Base-by-base conservation (phyloP, 139 green algal genomes). In the Asterochloris erici region DNA sequence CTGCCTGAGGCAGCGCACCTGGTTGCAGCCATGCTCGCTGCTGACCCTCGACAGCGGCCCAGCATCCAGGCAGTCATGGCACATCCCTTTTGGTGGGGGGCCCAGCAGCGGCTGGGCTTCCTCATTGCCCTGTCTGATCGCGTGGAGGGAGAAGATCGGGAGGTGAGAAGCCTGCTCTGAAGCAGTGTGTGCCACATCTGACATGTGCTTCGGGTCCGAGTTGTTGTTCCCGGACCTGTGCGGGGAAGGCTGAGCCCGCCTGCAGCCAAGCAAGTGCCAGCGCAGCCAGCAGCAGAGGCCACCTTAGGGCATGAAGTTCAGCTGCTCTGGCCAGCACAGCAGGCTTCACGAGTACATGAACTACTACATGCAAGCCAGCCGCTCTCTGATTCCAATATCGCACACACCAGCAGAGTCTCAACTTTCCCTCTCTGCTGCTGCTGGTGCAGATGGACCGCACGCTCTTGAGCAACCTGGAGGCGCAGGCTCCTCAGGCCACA, bases 51-150 rank as follows among this genome's bases (percentile, higher is more conserved):
- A 0, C 64, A 54, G 28, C 90, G 97, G 27, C 96, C 96, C 0
- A 81, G 70, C 28, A 91, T 97, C 79, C 17, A 71, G 0, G 89
- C 88, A 12, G 87, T 97, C 76, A 87, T 96, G 86, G 68, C 74
- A 0, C 97, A 99, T 87, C 97, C 96, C 27, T 83, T 98, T 60
- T 98, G 96, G 93, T 99, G 97, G 97, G 78, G 77, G 12, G 68
- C 88, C 9, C 91, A 92, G 63, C 86, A 91, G 82, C 89, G 87
- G 54, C 90, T 99, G 73, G 79, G 91, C 26, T 99, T 99, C 92
- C 89, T 99, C 26, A 84, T 96, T n/a, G 93, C 96, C 63, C 79
- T 93, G 21, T 91, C 81, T 23, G 91, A 97, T 85, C 91, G 93
- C 24, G 86, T 99, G 64, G 97, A 99, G 89, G 86, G 86, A 75